Conservation (phyloP, 2,329 filamentous ascomycete genomes). For the Fusarium sp. region DNA sequence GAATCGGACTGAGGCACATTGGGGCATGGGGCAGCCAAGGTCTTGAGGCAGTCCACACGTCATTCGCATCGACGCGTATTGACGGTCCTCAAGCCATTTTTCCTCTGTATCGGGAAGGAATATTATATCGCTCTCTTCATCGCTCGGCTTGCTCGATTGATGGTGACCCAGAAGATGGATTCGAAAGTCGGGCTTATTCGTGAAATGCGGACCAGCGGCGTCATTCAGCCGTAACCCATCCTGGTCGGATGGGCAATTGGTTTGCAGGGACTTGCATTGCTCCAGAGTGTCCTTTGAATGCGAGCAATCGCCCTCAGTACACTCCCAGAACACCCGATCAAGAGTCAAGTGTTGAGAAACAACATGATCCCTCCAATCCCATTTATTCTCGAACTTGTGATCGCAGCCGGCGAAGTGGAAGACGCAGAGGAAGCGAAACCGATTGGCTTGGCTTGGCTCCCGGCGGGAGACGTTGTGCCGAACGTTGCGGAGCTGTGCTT, state of each 20-base stretch:
- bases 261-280: no score
- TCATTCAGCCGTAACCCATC: no score
- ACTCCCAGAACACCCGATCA: accelerated
- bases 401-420: neutral
- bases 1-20: accelerated
- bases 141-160: accelerated
- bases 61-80: neutral
- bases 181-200: neutral
- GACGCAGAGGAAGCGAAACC: neutral
- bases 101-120: neutral
- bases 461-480: accelerated
- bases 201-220: no score
- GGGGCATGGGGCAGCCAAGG: accelerated
- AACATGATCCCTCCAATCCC: accelerated
- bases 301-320: accelerated
- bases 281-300: no score
- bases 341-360: accelerated
- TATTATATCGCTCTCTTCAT: no score
- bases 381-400: accelerated
- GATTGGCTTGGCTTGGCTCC: accelerated
- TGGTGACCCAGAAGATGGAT: accelerated
- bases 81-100: accelerated
- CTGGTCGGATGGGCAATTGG: no score
- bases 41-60: accelerated
- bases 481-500: accelerated